Evolutionary conservation across 768 basidiomycete species (phyloP).

Genomic region (Paxillus rubicundulus): DNA sequence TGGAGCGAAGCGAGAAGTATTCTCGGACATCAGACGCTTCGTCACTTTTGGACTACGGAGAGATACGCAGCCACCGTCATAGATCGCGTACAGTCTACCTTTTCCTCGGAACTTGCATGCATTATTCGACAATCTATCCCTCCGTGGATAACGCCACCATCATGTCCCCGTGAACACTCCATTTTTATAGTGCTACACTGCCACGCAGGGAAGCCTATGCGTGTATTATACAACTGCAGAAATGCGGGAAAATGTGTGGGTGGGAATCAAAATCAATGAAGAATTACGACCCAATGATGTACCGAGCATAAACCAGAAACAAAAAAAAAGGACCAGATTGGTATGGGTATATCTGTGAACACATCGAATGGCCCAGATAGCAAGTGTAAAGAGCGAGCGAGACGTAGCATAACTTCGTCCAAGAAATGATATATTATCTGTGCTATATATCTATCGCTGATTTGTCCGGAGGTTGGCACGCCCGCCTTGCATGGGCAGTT

Average conservation of each 20-base stretch:
- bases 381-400: conserved; percentile 10
- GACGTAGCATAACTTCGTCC: conserved; percentile 10
- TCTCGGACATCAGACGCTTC: conserved; percentile 84
- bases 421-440: conserved; percentile 14
- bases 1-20: conserved; percentile 67
- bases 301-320: neutral
- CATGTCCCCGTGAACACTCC: neutral
- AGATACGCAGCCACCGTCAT: conserved; percentile 45
- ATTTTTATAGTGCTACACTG: neutral
- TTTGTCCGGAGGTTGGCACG: conserved; percentile 15
- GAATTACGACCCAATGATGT: conserved; percentile 1
- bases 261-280: neutral
- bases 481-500: conserved; percentile 32
- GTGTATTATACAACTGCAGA: conserved; percentile 14
- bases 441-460: conserved; percentile 7
- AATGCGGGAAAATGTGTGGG: conserved; percentile 6
- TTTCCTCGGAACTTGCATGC: neutral
- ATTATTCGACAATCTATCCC: too few relatives aligned
- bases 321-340: neutral
- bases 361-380: neutral
- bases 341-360: conserved; percentile 17
- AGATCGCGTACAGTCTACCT: neutral
- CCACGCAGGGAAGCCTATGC: conserved; percentile 3
- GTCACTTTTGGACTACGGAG: conserved; percentile 86
- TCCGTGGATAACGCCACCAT: conserved; percentile 7